Evolutionary conservation across 305 asterid species (phyloP), one percentile per base, ranked within the genome.

Genomic region (Fraxinus angustifolia): DNA sequence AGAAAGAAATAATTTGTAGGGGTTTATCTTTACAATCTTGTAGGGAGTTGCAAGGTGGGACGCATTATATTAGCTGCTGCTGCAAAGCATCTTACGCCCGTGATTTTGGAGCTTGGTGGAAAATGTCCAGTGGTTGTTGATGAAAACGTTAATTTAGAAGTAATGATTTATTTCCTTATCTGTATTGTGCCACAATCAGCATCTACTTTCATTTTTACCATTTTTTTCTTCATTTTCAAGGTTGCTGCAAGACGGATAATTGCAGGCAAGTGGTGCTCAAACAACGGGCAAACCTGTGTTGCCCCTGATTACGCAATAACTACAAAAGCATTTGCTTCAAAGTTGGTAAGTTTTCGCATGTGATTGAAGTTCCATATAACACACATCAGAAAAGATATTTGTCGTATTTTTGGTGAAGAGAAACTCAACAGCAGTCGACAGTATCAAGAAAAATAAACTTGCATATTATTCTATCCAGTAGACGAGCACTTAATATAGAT

Each of bases 241-340:
- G 96, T 96, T 80, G 84, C 97, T 7, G 92, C 91, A 71, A 88
- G 93, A 82, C 88, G 99, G 76, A 89, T 94, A 77, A 89, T 90
- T 81, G 89, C 91, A 30, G 98, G 97, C 80, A 96, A 96, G 87
- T 96, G 98, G 98, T 94, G 93, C 76, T 88, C 95, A 86, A 96
- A 96, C 88, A 96, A 89, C 31, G 99, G 99, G 75, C 99, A 96
- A 87, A 94, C 99, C 26, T 96, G 98, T 40, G 75, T 94, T 77
- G 84, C 98, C 40, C 97, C 99, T 53, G 99, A 96, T 90, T 96
- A 96, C 81, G 17, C 89, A 28, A 65, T 96, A 45, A 96, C 99
- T 12, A 88, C 98, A 17, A 92, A 88, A 83, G 92, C 82, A 14
- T 88, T 23, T 87, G 97, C 96, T 77, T 73, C 91, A 28, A 81